Percentiles rank a stretch among this genome's conserved stretches.
phyloP scores from a whole-genome alignment of 176 grass and related monocot species.

The Dendrocalamus sinicus region DNA sequence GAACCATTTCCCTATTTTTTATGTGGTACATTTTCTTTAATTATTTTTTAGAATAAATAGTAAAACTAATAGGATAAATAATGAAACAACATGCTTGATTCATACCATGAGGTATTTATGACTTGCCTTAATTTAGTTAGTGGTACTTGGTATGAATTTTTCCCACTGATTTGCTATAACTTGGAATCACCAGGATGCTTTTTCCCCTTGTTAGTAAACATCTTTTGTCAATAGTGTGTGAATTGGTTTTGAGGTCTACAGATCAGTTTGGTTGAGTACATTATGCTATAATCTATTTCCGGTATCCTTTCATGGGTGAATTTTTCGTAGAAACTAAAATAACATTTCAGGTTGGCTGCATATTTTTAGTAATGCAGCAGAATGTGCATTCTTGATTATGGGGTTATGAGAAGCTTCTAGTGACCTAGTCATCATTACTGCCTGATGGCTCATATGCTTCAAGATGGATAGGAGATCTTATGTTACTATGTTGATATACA shows the following conservation, averaged over 20 bases:
- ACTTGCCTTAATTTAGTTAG: conserved; percentile 2
- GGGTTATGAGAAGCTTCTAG: conserved; percentile 13
- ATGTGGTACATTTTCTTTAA: conserved; percentile 10
- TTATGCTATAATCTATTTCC: neutral
- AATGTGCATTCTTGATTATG: neutral
- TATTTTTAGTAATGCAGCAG: neutral
- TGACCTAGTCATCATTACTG: conserved; percentile 2
- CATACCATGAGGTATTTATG: neutral
- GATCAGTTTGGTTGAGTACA: neutral
- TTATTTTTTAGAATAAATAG: neutral
- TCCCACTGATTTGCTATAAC: conserved; percentile 5
- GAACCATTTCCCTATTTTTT: neutral
- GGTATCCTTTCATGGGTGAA: neutral
- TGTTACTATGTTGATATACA: neutral
- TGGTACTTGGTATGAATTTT: conserved; percentile 8
- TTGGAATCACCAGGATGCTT: neutral
- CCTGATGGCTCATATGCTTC: neutral
- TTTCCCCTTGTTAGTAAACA: conserved; percentile 6
- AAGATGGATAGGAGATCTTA: neutral
- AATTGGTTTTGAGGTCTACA: conserved; percentile 10
- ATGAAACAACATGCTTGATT: neutral
- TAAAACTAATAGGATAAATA: conserved; percentile 14
- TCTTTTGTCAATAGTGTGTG: neutral
- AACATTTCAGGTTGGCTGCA: conserved; percentile 6
- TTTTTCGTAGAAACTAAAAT: neutral